Evolutionary conservation across 805 yeast genomes (phyloP), one percentile per base, ranked within the genome.

Genomic region (Debaryomyces castellii): DNA sequence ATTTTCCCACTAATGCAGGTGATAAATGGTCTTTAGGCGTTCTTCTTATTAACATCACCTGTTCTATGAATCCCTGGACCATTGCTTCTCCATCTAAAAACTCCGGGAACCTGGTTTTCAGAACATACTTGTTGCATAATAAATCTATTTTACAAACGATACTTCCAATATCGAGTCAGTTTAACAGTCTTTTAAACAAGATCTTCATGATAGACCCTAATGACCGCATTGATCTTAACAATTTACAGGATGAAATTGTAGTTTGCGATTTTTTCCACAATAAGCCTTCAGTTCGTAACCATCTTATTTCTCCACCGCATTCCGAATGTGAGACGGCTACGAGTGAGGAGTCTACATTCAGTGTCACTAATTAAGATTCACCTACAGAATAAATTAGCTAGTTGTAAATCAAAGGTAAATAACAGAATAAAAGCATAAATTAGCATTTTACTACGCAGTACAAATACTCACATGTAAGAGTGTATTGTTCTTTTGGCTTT

Each of bases 21-120:
- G 97, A 89, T 58, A 77, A 89, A 23, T 90, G 97, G 67, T 85
- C 95, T 1, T 67, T 90, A 41, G 92, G 91, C 2, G 83, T 90
- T 28, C 83, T 90, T 18, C 69, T 90, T 45, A 82, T 90, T 51
- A 90, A 90, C 61, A 71, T 91, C 43, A 77, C 88, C 9, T 87
- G 95, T 53, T 83, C 87, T 35, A 77, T 96, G 62, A 91, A 90
- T 57, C 96, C 97, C 23, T 90, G 97, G 97, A 79, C 88, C 41
- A 82, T 84, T 53, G 95, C 96, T 9, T 77, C 85, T 43, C 68
- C 80, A 33, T 59, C 58, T 9, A 76, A 77, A 37, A 89, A 84
- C 56, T 67, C 76, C 33, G 46, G 43, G 23, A 64, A 62, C 36
- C 65, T 63, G 35, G 76, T 95, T 0, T 90, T 86, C 65, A 71